Evolutionary conservation across 2,329 filamentous ascomycete species (phyloP).

Genomic region (Diaporthe australafricana): DNA sequence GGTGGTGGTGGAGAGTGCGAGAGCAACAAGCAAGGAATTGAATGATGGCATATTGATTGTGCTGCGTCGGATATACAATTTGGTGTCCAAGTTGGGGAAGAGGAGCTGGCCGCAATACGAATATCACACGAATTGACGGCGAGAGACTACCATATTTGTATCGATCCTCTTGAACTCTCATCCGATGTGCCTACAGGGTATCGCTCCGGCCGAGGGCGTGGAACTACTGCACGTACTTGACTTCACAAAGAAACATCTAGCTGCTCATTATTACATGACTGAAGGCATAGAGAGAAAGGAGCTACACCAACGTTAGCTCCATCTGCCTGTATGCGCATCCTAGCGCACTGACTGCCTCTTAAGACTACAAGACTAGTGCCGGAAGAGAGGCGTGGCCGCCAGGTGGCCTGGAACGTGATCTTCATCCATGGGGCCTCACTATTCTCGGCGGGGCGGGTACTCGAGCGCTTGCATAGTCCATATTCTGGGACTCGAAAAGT

Average conservation of each 20-base stretch:
- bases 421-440: too few species aligned
- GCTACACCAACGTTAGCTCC: background rate
- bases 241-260: background rate
- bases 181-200: too few species aligned
- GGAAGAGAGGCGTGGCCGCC: background rate
- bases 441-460: conserved; percentile 3
- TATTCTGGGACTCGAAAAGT: background rate
- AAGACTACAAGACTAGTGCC: background rate
- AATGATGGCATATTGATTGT: background rate
- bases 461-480: background rate
- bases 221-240: too few species aligned
- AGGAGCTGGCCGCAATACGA: rapidly evolving
- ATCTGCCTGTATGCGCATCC: background rate
- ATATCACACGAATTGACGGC: background rate
- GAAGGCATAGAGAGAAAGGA: too few species aligned
- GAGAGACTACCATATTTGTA: background rate
- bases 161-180: background rate
- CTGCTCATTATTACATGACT: background rate
- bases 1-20: background rate
- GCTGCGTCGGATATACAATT: background rate
- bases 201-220: too few species aligned
- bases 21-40: background rate
- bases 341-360: background rate
- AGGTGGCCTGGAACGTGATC: background rate
- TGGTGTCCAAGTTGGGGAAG: too few species aligned